Conservation (phyloP, 2,329 filamentous ascomycete genomes). For the Neobulgaria alba region DNA sequence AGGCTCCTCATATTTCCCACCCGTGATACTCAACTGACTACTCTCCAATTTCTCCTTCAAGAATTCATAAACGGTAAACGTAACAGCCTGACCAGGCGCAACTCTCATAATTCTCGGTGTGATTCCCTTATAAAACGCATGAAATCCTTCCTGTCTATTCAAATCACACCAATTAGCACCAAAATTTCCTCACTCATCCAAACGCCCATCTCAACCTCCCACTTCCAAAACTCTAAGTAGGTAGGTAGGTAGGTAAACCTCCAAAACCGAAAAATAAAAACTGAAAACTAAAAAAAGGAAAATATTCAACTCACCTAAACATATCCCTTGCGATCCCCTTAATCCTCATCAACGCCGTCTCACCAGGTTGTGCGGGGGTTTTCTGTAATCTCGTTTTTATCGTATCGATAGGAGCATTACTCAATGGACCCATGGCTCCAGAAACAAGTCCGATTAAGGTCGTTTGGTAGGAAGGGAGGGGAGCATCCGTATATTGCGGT, state of each 20-base stretch:
- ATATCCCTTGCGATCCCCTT: slow-evolving; percentile 69
- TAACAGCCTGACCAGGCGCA: slow-evolving; percentile 82
- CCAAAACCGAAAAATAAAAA: too few species aligned
- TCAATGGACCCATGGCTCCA: slow-evolving; percentile 91
- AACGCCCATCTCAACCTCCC: too few species aligned
- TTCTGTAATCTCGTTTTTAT: slow-evolving; percentile 97
- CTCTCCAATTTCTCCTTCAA: slow-evolving; percentile 65
- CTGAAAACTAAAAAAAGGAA: neutral
- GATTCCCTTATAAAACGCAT: slow-evolving; percentile 98
- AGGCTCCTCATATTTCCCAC: slow-evolving; percentile 57
- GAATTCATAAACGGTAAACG: slow-evolving; percentile 69
- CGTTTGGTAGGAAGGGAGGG: slow-evolving; percentile 82
- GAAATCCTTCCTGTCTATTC: slow-evolving; percentile 75
- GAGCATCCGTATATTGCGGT: slow-evolving; percentile 53
- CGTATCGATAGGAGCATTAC: slow-evolving; percentile 95
- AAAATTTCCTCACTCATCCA: neutral
- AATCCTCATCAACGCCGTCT: slow-evolving; percentile 74
- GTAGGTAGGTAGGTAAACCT: too few species aligned
- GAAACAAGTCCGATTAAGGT: slow-evolving; percentile 78
- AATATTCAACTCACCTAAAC: slow-evolving; percentile 53
- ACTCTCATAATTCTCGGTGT: slow-evolving; percentile 96
- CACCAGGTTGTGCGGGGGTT: slow-evolving; percentile 72
- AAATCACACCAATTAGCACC: slow-evolving; percentile 3
- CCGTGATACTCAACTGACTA: slow-evolving; percentile 48
- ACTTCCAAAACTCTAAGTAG: too few species aligned